A percentile compares a stretch with the other conserved stretches of the same genome.
Evolutionary conservation across 805 yeast species (phyloP).

Genomic region (Candida fluviatilis): DNA sequence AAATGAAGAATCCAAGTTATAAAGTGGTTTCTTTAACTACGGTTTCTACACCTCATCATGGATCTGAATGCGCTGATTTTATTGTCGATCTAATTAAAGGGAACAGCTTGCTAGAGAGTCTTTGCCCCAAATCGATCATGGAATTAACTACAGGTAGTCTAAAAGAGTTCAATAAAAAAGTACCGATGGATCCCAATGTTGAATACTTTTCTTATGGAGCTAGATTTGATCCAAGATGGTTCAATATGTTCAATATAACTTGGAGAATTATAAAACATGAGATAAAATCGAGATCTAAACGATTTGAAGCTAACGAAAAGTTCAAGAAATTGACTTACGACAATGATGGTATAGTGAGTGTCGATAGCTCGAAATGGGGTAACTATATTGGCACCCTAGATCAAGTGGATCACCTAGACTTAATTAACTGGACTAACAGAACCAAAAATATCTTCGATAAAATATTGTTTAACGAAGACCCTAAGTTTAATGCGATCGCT

Average conservation of each 20-base stretch:
- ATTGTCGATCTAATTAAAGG: constrained; percentile 35
- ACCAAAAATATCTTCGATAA: constrained; percentile 36
- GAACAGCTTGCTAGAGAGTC: constrained; percentile 11
- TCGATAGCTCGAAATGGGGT: constrained; percentile 80
- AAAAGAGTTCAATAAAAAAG: constrained; percentile 48
- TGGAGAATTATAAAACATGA: constrained; percentile 54
- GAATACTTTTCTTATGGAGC: constrained; percentile 85
- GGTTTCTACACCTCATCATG: constrained; percentile 83
- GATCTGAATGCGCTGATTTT: constrained; percentile 78
- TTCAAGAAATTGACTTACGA: constrained; percentile 33
- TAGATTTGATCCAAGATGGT: constrained; percentile 56
- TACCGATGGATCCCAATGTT: constrained; percentile 57
- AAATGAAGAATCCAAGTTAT: constrained; percentile 37
- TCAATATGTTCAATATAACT: constrained; percentile 56
- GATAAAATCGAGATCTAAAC: constrained; percentile 7
- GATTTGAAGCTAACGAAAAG: constrained; percentile 5
- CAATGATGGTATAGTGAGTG: constrained; percentile 86
- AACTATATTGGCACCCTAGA: constrained; percentile 72
- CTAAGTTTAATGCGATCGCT: constrained; percentile 59
- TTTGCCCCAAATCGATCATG: constrained; percentile 40
- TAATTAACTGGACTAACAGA: constrained; percentile 76
- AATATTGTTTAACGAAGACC: constrained; percentile 25
- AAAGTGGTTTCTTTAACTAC: constrained; percentile 76
- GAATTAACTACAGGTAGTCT: constrained; percentile 62
- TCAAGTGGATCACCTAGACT: constrained; percentile 79